Conservation (phyloP, 306 rosid genomes). For the Castanea crenata region DNA sequence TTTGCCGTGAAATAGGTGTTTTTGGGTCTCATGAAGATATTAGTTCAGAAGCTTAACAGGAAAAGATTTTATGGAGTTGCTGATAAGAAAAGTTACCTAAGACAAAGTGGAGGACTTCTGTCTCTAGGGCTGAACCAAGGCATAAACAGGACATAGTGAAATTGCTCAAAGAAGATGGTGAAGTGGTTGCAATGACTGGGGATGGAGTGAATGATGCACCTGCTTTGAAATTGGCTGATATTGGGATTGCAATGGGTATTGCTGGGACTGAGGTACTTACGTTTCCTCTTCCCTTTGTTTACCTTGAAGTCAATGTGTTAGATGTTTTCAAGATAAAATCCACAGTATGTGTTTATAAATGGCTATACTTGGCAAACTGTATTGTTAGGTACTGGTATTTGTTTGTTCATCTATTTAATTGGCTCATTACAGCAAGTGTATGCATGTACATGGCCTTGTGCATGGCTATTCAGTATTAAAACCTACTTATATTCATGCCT, state of each 20-base stretch:
- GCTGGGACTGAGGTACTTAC: slow-evolving; percentile 84
- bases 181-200: slow-evolving; percentile 92
- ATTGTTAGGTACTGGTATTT: not conserved
- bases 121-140: slow-evolving; percentile 96
- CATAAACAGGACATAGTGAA: slow-evolving; percentile 93
- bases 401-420: not conserved
- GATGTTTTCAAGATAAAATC: not conserved
- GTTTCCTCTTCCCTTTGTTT: not conserved
- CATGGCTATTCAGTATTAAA: not conserved
- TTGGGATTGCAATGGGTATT: slow-evolving; percentile 97
- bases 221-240: slow-evolving; percentile 94
- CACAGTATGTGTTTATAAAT: not conserved
- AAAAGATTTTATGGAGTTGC: slow-evolving; percentile 64
- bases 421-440: not conserved
- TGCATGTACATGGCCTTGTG: not conserved
- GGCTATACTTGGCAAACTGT: not conserved
- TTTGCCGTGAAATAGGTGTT: slow-evolving; percentile 90
- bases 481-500: not conserved
- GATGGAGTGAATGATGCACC: slow-evolving; percentile 98
- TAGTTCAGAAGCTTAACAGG: slow-evolving; percentile 69
- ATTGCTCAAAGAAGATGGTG: slow-evolving; percentile 84
- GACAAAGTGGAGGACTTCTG: slow-evolving; percentile 73
- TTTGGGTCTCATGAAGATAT: slow-evolving; percentile 63
- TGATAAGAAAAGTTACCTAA: slow-evolving; percentile 50
- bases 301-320: not conserved